These are phyloP conservation scores for Sporisorium scitamineum DNA, from an alignment of 1,284 basidiomycete species.

Conservation along the genomic window DNA sequence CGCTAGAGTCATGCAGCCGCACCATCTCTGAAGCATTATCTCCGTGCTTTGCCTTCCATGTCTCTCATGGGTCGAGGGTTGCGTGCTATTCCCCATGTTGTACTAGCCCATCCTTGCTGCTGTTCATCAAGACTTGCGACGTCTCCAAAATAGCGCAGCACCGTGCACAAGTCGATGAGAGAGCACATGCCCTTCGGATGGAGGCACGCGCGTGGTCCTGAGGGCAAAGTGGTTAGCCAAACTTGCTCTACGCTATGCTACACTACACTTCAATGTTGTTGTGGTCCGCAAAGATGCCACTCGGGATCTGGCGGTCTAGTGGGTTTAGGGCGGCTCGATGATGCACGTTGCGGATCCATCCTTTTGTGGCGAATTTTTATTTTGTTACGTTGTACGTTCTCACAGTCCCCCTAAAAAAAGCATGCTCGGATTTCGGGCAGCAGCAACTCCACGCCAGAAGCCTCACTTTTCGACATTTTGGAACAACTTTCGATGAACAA, in stretches of 20 bases:
- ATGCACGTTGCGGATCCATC: conserved; percentile 8
- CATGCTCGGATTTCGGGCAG: conserved; percentile 10
- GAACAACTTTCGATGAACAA: neutral
- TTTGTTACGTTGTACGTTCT: neutral
- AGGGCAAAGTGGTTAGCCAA: no score
- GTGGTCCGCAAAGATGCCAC: no score
- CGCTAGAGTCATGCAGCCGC: conserved; percentile 4
- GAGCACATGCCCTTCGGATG: neutral
- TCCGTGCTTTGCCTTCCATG: neutral
- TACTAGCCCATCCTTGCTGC: neutral
- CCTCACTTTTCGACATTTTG: neutral
- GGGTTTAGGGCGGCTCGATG: neutral
- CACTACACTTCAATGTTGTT: no score
- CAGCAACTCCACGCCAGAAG: neutral
- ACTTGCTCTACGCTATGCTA: no score
- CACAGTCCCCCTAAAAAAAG: neutral
- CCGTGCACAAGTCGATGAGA: neutral
- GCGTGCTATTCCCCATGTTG: neutral
- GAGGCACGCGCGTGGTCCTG: neutral
- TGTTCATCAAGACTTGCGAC: neutral
- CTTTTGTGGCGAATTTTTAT: neutral
- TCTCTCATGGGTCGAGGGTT: conserved; percentile 29
- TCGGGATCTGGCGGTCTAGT: neutral
- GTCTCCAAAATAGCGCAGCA: conserved; percentile 16
- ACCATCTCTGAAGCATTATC: neutral